Conservation (phyloP, 768 basidiomycete species). For the Pholiota conissans region DNA sequence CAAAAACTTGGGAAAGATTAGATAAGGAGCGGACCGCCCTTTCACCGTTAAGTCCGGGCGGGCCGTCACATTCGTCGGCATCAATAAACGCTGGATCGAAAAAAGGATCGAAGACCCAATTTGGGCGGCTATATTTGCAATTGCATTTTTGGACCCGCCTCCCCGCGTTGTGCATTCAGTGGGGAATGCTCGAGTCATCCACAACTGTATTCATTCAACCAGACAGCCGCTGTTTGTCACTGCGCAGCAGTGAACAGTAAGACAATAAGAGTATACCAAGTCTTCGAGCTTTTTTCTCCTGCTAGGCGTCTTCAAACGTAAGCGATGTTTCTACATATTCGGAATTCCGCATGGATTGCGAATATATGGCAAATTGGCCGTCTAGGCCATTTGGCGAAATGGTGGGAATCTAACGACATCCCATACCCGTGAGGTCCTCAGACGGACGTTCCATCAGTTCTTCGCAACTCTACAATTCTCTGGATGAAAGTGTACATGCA, state of each 20-base stretch:
- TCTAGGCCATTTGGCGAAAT: background rate
- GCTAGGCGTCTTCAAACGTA: background rate
- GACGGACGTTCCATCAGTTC: background rate
- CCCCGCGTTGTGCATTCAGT: background rate
- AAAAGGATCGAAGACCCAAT: background rate
- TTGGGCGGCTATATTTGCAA: background rate
- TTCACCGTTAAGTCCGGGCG: background rate
- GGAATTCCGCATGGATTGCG: background rate
- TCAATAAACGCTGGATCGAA: background rate
- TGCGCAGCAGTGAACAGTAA: too few relatives aligned
- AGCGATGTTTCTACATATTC: background rate
- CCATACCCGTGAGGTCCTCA: background rate
- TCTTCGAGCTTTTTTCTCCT: too few relatives aligned
- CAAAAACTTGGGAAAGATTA: background rate
- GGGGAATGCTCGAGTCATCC: background rate
- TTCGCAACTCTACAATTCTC: background rate
- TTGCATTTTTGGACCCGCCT: background rate
- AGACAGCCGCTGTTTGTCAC: too few relatives aligned
- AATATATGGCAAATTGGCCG: background rate
- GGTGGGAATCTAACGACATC: background rate
- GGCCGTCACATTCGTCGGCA: background rate
- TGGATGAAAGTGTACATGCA: too few relatives aligned
- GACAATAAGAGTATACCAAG: too few relatives aligned
- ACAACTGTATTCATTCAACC: too few relatives aligned
- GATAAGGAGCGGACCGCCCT: background rate